phyloP scores from a whole-genome alignment of 768 basidiomycete genomes.

The Grammothele lineata region DNA sequence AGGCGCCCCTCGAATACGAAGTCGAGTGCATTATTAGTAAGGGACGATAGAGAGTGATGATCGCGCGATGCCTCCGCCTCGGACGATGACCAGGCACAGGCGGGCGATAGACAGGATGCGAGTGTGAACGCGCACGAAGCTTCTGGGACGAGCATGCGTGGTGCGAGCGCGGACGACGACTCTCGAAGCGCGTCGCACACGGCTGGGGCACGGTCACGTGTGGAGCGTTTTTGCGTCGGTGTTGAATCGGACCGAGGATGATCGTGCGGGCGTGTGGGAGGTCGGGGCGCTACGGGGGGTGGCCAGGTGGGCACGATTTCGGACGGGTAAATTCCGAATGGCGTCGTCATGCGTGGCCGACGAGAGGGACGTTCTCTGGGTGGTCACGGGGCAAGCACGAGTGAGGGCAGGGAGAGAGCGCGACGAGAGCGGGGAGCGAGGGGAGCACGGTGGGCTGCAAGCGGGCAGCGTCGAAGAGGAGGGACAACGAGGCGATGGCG shows the following conservation, averaged over 20 bases:
- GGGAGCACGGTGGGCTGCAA: not conserved
- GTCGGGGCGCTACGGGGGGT: not conserved
- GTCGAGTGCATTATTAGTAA: not conserved
- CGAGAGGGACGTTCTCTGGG: too few species aligned
- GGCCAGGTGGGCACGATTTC: too few species aligned
- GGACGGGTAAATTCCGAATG: too few species aligned
- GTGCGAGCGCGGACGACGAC: not conserved
- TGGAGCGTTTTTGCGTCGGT: conserved; percentile 4
- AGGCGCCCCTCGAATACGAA: too few species aligned
- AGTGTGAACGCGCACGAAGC: conserved; percentile 1
- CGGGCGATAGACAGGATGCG: too few species aligned
- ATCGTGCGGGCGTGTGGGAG: not conserved
- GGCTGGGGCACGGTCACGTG: conserved; percentile 6
- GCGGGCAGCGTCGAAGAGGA: not conserved
- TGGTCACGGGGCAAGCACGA: not conserved
- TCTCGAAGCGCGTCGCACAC: conserved; percentile 3
- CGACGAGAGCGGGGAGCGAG: not conserved
- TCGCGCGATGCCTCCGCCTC: not conserved
- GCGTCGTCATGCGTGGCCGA: too few species aligned
- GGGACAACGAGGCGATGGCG: conserved; percentile 14
- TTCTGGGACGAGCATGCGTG: too few species aligned
- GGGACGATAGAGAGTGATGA: not conserved
- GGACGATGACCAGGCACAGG: too few species aligned
- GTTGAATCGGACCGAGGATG: conserved; percentile 9
- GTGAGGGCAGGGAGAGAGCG: not conserved